These are phyloP conservation scores for Phycomyces blakesleeanus DNA, from an alignment of 192 early-diverging fungal species.

Conservation along the genomic window DNA sequence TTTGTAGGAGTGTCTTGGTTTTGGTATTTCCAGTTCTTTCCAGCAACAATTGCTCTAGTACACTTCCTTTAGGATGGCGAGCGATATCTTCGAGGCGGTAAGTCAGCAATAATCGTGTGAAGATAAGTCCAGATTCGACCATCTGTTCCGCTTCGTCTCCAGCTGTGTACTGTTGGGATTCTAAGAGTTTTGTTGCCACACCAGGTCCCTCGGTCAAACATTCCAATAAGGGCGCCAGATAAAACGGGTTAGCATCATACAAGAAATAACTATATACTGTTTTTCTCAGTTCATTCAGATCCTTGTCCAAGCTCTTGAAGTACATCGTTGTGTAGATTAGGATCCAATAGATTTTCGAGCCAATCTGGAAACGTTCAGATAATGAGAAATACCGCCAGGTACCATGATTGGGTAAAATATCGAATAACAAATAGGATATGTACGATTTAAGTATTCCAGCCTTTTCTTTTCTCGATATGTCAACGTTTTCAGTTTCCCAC, in stretches of 20 bases:
- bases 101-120: slow-evolving; percentile 37
- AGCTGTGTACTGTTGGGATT: slow-evolving; percentile 24
- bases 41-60: slow-evolving; percentile 42
- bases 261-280: slow-evolving; percentile 41
- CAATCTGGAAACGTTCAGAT: slow-evolving; percentile 26
- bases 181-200: slow-evolving; percentile 28
- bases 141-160: slow-evolving; percentile 16
- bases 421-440: slow-evolving; percentile 21
- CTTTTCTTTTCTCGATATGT: slow-evolving; percentile 5
- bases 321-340: slow-evolving; percentile 15
- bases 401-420: slow-evolving; percentile 29
- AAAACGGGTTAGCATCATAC: slow-evolving; percentile 43
- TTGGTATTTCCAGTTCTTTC: slow-evolving; percentile 36
- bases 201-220: slow-evolving; percentile 39
- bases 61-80: slow-evolving; percentile 12
- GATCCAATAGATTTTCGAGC: slow-evolving; percentile 22
- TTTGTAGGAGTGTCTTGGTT: slow-evolving; percentile 29
- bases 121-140: slow-evolving; percentile 33
- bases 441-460: slow-evolving; percentile 13
- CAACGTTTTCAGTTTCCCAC: background rate
- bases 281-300: slow-evolving; percentile 11
- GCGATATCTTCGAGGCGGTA: slow-evolving; percentile 16
- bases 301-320: slow-evolving; percentile 6
- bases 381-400: slow-evolving; percentile 30
- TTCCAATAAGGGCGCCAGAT: slow-evolving; percentile 39